Conservation (phyloP, 345 rosid genomes). For the Sisymbrium altissimum region DNA sequence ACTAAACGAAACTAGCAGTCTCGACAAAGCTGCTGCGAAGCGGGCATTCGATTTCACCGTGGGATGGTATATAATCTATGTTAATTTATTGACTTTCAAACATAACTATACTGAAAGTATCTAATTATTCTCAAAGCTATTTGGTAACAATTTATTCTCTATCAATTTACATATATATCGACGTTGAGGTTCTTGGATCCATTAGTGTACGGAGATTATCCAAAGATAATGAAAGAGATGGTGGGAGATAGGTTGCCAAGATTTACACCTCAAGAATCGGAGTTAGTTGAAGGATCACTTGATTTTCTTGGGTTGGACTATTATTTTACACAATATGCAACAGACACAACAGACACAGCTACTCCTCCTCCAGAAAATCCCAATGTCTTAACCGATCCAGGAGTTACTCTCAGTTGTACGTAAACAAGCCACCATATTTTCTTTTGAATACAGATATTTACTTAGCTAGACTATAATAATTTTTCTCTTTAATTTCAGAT, state of each 20-base stretch:
- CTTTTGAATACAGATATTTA: too few species aligned
- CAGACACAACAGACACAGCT: background rate
- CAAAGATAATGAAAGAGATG: background rate
- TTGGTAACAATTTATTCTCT: background rate
- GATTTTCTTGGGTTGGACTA: constrained; percentile 34
- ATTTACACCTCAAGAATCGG: background rate
- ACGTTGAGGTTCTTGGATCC: background rate
- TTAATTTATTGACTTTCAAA: background rate
- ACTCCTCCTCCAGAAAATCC: background rate
- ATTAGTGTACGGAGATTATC: background rate
- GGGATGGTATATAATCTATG: constrained; percentile 19
- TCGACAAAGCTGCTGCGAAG: constrained; percentile 17
- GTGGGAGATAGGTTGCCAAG: constrained; percentile 14
- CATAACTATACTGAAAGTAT: background rate
- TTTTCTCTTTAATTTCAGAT: too few species aligned
- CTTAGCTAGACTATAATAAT: too few species aligned
- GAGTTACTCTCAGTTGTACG: background rate
- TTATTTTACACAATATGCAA: constrained; percentile 28
- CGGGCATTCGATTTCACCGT: constrained; percentile 17
- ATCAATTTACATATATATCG: background rate
- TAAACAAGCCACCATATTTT: too few species aligned
- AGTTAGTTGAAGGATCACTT: constrained; percentile 20
- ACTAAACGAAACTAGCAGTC: background rate
- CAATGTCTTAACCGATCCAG: background rate
- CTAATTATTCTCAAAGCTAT: background rate